Evolutionary conservation across 192 early-diverging fungal species (phyloP).

Genomic region (Coemansia asiatica): DNA sequence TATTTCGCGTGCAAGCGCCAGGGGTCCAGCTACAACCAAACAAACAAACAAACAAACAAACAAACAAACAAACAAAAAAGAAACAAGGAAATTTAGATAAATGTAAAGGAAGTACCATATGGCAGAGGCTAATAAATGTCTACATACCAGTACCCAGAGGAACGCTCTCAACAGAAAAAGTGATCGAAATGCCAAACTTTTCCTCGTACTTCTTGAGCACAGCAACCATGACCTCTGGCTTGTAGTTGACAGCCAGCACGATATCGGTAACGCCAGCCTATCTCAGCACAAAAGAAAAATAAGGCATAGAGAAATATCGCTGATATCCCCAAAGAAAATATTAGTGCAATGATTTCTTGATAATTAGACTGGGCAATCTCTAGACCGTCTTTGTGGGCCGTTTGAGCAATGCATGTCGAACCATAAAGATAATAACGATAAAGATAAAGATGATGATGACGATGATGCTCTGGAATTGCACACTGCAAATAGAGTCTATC

Average conservation of each 20-base stretch:
- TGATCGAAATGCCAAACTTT: slow-evolving; percentile 87
- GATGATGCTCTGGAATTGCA: too few relatives aligned
- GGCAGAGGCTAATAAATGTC: slow-evolving; percentile 25
- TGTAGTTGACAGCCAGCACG: slow-evolving; percentile 98
- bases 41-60: not conserved
- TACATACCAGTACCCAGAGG: slow-evolving; percentile 82
- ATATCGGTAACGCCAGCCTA: slow-evolving; percentile 98
- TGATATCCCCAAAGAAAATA: too few relatives aligned
- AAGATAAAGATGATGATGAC: too few relatives aligned
- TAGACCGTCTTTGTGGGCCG: not conserved
- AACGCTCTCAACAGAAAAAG: slow-evolving; percentile 95
- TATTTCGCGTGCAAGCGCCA: slow-evolving; percentile 91
- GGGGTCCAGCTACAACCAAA: slow-evolving; percentile 68
- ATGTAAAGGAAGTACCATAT: not conserved
- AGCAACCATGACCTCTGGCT: slow-evolving; percentile 94
- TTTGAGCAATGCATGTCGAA: not conserved
- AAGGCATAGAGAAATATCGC: too few relatives aligned
- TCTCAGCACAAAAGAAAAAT: slow-evolving; percentile 1
- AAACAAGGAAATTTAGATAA: not conserved
- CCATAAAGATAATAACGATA: too few relatives aligned
- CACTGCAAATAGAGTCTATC: not conserved
- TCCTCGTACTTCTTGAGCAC: slow-evolving; percentile 94
- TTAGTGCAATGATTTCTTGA: not conserved
- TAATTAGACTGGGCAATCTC: not conserved
- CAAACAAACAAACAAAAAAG: slow-evolving; percentile 1